Evolutionary conservation across 208 protist genomes (phyloP), one percentile per base, ranked within the genome.

Genomic region (Endotrypanum monterogeii): DNA sequence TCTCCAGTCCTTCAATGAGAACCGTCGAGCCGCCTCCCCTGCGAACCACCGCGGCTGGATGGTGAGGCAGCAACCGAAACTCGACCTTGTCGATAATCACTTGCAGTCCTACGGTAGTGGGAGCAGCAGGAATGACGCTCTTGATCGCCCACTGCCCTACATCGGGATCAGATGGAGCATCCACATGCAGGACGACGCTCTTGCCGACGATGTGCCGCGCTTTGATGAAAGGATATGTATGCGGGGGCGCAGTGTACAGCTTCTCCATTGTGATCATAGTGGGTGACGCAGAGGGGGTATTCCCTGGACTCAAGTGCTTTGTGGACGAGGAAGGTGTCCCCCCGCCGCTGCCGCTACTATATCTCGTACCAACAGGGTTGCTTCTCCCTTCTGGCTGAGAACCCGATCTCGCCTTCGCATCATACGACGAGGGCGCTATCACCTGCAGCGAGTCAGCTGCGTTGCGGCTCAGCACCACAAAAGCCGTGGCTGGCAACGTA

Each of bases 401-500:
- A 39, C 23, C 52, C 3, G 25, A 6, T 35, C 28, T 55, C 30
- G 9, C 41, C 41, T 9, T 11, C 44, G 44, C 44, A 5, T 5
- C 44, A n/a, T n/a, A 6, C 32, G 61, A 3, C 14, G 57, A 54
- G 1, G 71, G 51, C 50, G 51, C 35, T 41, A 74, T 28, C 9
- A 76, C 50, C 30, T 67, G 82, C 55, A 85, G 62, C 3, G 80
- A 79, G 61, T 18, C 44, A 11, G 83, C 85, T 20, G 83, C 81
- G 71, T 93, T 93, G 25, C 88, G 80, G 67, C 88, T 87, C n/a
- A 94, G 74, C 50, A 94, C 74, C 4, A 80, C 76, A 63, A 96
- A 83, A 37, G 71, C 48, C 46, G 72, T 48, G 32, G 62, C 65
- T 18, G 78, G 58, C 35, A 87, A 58, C 41, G 61, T 69, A 14